Evolutionary conservation across 495 filamentous ascomycete species (phyloP), one percentile per base, ranked within the genome.

Genomic region (Aspergillus avenaceus): DNA sequence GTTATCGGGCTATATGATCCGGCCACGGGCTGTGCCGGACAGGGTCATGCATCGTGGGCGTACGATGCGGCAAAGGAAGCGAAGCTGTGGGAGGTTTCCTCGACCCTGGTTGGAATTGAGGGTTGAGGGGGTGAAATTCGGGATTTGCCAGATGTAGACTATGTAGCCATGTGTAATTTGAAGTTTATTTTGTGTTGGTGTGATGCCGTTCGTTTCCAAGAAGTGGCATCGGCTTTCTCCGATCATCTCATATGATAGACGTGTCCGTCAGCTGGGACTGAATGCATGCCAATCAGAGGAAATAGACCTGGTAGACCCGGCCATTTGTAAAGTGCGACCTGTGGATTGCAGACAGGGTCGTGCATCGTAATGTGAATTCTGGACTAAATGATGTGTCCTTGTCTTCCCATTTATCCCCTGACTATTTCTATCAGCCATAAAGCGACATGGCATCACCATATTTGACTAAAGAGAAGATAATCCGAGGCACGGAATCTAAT

Each of bases 1-100:
- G 72, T 55, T 70, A 65, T 37, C 28, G 63, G 29, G 59, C 63
- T 5, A 37, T 3, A 38, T 38, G 34, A 38, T 21, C 34, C 34
- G 1, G 21, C 5, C 12, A 38, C 34, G 1, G 34, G 34, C 8
- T 5, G 8, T 19, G 13, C 16, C 3, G 34, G 34, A 2, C 11
- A 4, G 4, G 34, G 34, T 14, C 21, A 38, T n/a, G 34, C 34
- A 7, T 6, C 34, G 1, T 38, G 34, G 34, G 34, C n/a, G 4
- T 38, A 38, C 21, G 34, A 38, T 38, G 34, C 18, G 7, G 34
- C 34, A 3, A 38, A 38, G 12, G 16, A 19, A 18, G 13, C 6
- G 1, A 19, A 38, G 34, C 16, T 38, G 34, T 38, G 34, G 34
- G 34, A 38, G 4, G 4, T 21, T 19, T 38, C 34, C 6, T 21